phyloP scores from a whole-genome alignment of 2,329 filamentous ascomycete species.

The Fusarium brachygibbosum region DNA sequence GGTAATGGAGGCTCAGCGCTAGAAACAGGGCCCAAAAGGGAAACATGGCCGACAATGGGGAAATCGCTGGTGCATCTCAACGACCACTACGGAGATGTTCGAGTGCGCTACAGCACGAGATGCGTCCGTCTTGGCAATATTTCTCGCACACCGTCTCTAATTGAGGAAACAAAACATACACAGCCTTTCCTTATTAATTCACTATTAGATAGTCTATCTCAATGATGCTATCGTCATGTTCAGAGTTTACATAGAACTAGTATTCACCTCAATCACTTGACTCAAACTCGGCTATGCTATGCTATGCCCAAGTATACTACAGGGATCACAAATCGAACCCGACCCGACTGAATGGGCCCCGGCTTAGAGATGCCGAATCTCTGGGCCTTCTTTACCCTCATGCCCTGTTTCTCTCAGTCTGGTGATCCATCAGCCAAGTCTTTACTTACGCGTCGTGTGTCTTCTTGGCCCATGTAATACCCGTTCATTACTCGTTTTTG shows the following conservation, averaged over 20 bases:
- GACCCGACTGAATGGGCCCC: slow-evolving; percentile 32
- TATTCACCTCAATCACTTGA: not conserved
- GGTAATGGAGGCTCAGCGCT: slow-evolving; percentile 43
- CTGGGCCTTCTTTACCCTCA: not conserved
- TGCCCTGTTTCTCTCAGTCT: slow-evolving; percentile 17
- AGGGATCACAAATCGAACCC: slow-evolving; percentile 17
- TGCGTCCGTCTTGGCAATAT: slow-evolving; percentile 35
- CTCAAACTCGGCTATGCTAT: slow-evolving; percentile 16
- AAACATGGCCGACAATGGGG: slow-evolving; percentile 37
- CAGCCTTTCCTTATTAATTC: slow-evolving; percentile 22
- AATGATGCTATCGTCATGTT: not conserved
- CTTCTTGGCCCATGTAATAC: slow-evolving; percentile 38
- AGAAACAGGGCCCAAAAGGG: slow-evolving; percentile 30
- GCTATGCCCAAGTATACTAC: slow-evolving; percentile 9
- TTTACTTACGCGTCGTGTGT: slow-evolving; percentile 12
- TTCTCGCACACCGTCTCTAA: slow-evolving; percentile 27
- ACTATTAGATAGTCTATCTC: not conserved
- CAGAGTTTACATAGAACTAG: not conserved
- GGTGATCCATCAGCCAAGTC: slow-evolving; percentile 21
- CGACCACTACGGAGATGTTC: slow-evolving; percentile 41
- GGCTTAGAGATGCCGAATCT: slow-evolving; percentile 30
- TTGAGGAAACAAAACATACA: slow-evolving; percentile 23
- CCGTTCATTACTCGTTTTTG: not conserved
- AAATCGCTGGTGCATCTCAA: slow-evolving; percentile 31
- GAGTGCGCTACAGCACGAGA: slow-evolving; percentile 33